Evolutionary conservation across 2,329 filamentous ascomycete genomes (phyloP).

Genomic region (Penicillium sp.): DNA sequence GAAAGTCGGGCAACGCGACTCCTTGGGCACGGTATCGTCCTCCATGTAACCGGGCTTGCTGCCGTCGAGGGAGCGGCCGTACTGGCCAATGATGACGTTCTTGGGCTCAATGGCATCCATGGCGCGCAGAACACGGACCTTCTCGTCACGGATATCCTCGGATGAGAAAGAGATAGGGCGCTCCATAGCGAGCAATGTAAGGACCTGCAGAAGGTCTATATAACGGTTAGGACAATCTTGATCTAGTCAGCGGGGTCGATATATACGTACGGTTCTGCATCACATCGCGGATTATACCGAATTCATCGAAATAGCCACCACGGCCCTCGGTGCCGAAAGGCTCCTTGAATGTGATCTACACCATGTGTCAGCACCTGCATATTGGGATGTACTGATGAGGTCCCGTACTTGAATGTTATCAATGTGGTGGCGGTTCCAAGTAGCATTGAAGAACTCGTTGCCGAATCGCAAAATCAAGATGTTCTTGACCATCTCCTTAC

Average conservation of each 20-base stretch:
- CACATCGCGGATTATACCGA: constrained; percentile 97
- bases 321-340: constrained; percentile 97
- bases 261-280: constrained; percentile 84
- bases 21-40: constrained; percentile 95
- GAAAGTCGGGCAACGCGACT: constrained; percentile 96
- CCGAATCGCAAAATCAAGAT: constrained; percentile 96
- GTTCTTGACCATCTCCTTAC: constrained; percentile 99
- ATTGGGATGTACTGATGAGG: background rate
- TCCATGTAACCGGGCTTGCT: constrained; percentile 98
- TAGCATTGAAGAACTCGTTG: constrained; percentile 97
- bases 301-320: constrained; percentile 98
- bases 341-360: constrained; percentile 92
- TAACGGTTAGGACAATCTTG: background rate
- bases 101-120: constrained; percentile 96
- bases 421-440: constrained; percentile 99
- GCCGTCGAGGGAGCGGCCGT: constrained; percentile 91
- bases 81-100: constrained; percentile 99
- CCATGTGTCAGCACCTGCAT: constrained; percentile 6
- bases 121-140: constrained; percentile 86
- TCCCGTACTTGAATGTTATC: constrained; percentile 78
- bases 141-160: constrained; percentile 97
- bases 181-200: constrained; percentile 97
- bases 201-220: constrained; percentile 79
- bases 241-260: background rate
- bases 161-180: constrained; percentile 96